A percentile compares a stretch with the other conserved stretches of the same genome.
These are phyloP conservation scores for Nitzschia sp. DNA, from an alignment of 108 stramenopile species.

Conservation along the genomic window DNA sequence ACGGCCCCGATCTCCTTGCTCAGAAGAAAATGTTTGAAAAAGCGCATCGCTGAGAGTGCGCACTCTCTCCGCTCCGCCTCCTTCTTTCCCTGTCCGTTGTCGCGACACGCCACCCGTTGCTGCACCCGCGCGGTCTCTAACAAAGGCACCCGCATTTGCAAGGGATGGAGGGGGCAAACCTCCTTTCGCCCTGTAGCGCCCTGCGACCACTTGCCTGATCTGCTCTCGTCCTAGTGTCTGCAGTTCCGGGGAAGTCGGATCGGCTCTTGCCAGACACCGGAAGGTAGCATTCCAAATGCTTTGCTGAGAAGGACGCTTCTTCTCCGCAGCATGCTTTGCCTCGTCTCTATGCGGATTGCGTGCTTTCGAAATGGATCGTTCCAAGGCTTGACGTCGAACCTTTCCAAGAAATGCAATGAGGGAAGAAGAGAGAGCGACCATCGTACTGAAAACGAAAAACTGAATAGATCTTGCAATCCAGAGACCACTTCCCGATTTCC, in stretches of 20 bases:
- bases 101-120: conserved; percentile 2
- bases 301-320: conserved; percentile 14
- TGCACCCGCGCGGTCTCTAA: conserved; percentile 35
- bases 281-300: conserved; percentile 57
- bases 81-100: conserved; percentile 22
- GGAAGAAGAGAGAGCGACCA: not conserved
- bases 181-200: conserved; percentile 54
- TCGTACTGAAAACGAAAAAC: not conserved
- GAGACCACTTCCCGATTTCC: not conserved
- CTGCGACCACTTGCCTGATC: conserved; percentile 62
- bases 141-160: conserved; percentile 45
- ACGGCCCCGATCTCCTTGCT: conserved; percentile 8
- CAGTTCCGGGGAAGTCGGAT: conserved; percentile 70
- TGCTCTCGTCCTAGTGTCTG: conserved; percentile 74
- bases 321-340: not conserved
- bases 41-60: conserved; percentile 65
- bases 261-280: conserved; percentile 75
- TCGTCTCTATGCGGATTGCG: not conserved
- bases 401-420: not conserved
- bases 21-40: conserved; percentile 27
- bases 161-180: conserved; percentile 58
- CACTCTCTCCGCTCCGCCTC: conserved; percentile 34
- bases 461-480: not conserved
- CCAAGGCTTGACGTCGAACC: not conserved
- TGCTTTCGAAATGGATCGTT: not conserved